Percentiles rank a stretch among this genome's conserved stretches.
These are phyloP conservation scores for Pseudocercospora musae DNA, from an alignment of 2,329 filamentous ascomycete species.

Conservation along the genomic window DNA sequence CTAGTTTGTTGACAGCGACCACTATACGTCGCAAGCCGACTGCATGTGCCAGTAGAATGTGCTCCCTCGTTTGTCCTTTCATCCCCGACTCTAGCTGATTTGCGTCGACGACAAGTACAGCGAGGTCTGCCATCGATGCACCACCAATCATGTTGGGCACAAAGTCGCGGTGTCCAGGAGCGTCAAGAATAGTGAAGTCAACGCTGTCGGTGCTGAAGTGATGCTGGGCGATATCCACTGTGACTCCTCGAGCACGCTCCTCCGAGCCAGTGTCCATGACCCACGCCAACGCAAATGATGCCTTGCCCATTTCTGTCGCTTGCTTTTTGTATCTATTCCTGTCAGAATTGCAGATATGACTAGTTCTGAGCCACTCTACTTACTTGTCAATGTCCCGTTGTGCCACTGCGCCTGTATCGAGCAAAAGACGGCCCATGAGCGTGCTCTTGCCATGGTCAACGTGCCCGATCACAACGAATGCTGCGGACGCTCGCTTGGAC, in stretches of 20 bases:
- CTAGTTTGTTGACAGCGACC: conserved; percentile 93
- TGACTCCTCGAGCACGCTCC: conserved; percentile 85
- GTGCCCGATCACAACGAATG: conserved; percentile 61
- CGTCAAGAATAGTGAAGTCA: conserved; percentile 89
- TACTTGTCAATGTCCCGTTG: conserved; percentile 78
- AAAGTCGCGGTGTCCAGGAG: conserved; percentile 91
- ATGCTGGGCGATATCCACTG: conserved; percentile 94
- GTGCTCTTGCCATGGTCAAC: conserved; percentile 98
- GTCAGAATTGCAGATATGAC: conserved; percentile 3
- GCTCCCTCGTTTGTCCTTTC: conserved; percentile 90
- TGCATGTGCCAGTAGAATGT: conserved; percentile 82
- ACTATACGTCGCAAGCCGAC: conserved; percentile 86
- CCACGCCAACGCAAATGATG: conserved; percentile 95
- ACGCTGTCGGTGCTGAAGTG: conserved; percentile 87
- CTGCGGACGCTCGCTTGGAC: conserved; percentile 28
- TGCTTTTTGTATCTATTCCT: conserved; percentile 55
- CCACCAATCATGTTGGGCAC: conserved; percentile 99
- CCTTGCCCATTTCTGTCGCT: conserved; percentile 87
- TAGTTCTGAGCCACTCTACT: neutral
- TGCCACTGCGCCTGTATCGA: conserved; percentile 84
- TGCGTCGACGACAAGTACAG: conserved; percentile 89
- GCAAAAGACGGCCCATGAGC: conserved; percentile 88
- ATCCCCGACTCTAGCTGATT: conserved; percentile 93
- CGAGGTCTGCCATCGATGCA: conserved; percentile 92
- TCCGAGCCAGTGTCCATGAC: conserved; percentile 90